Conservation (phyloP, 2,329 filamentous ascomycete genomes). For the Trichophyton equinum region DNA sequence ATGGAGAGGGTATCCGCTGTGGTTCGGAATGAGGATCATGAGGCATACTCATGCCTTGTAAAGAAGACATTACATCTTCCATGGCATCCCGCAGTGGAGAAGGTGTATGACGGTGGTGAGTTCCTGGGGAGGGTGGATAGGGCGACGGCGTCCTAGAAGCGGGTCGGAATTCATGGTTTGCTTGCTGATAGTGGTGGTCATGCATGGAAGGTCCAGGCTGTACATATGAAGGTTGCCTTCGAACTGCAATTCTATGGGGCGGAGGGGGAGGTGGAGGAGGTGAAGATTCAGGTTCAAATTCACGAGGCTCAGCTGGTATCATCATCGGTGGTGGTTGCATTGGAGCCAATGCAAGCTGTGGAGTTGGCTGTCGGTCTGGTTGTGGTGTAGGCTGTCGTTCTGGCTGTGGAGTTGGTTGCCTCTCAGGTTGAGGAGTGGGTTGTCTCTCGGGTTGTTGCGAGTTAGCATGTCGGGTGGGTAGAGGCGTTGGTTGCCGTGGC, state of each 20-base stretch:
- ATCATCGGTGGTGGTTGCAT: neutral
- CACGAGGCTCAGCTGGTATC: conserved; percentile 19
- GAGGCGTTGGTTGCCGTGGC: neutral
- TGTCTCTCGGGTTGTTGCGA: neutral
- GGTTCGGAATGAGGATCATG: conserved; percentile 42
- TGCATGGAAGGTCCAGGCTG: conserved; percentile 19
- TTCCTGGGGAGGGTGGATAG: conserved; percentile 47
- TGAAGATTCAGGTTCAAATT: conserved; percentile 49
- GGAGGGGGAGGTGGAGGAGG: conserved; percentile 77
- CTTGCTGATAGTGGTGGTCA: conserved; percentile 23
- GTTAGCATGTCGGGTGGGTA: neutral
- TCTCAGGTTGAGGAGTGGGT: neutral
- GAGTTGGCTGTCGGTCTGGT: neutral
- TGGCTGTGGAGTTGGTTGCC: neutral
- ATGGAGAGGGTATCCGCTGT: conserved; percentile 36
- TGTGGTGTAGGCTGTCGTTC: neutral
- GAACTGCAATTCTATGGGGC: conserved; percentile 52
- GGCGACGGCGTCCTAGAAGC: conserved; percentile 39
- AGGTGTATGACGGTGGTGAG: conserved; percentile 60
- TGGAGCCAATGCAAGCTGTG: neutral
- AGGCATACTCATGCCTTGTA: conserved; percentile 69
- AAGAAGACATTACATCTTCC: conserved; percentile 93
- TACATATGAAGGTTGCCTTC: conserved; percentile 21
- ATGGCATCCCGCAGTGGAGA: conserved; percentile 89
- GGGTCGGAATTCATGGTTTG: conserved; percentile 30